phyloP scores from a whole-genome alignment of 768 basidiomycete genomes.

The Leccinellum albellum region DNA sequence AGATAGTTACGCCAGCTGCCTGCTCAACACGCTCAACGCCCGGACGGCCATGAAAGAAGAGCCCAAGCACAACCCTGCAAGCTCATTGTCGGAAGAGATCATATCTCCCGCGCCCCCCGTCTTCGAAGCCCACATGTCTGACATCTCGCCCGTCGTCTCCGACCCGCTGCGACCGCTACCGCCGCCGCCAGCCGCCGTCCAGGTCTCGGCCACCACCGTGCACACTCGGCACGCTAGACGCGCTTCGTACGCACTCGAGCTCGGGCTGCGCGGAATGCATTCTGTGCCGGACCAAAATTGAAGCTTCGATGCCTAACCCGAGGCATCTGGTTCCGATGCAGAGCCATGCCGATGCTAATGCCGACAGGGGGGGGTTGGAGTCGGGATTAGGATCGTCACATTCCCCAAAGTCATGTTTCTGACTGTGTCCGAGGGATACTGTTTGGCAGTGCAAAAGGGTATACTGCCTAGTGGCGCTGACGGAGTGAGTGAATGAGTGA shows the following conservation, averaged over 20 bases:
- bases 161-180: not conserved
- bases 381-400: not conserved
- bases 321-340: too few species aligned
- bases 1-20: constrained; percentile 3
- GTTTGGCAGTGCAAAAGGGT: not conserved
- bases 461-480: not conserved
- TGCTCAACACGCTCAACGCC: constrained; percentile 2
- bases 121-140: not conserved
- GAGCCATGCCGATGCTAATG: too few species aligned
- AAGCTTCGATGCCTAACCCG: not conserved
- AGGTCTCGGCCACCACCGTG: not conserved
- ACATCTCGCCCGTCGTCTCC: not conserved
- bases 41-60: not conserved
- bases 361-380: not conserved
- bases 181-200: not conserved
- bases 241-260: not conserved
- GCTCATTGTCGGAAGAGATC: not conserved
- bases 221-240: not conserved
- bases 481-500: not conserved
- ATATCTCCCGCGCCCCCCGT: not conserved
- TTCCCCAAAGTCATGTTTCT: too few species aligned
- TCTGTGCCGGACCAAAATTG: not conserved
- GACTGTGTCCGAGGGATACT: not conserved
- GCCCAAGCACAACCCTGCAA: not conserved
- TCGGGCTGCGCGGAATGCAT: not conserved